A percentile compares a stretch with the other conserved stretches of the same genome.
These are phyloP conservation scores for Diplogelasinospora grovesii DNA, from an alignment of 495 filamentous ascomycete genomes.

Conservation along the genomic window DNA sequence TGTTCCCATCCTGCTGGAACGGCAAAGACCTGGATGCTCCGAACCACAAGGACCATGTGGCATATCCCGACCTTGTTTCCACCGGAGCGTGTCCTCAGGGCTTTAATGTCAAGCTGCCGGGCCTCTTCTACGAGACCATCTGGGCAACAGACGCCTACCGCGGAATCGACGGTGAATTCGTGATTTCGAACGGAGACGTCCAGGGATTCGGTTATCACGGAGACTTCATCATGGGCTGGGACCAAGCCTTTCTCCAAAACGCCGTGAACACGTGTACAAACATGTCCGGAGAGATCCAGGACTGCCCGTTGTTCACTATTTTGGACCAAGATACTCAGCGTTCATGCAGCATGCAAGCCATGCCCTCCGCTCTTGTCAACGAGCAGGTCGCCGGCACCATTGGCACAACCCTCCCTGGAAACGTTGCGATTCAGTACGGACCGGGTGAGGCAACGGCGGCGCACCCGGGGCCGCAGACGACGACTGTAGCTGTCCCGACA, in stretches of 20 bases:
- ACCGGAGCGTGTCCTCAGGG: conserved; percentile 69
- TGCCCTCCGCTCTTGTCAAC: conserved; percentile 20
- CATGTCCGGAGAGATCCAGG: conserved; percentile 39
- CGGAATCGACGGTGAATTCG: conserved; percentile 61
- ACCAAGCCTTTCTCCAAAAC: conserved; percentile 48
- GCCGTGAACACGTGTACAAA: conserved; percentile 55
- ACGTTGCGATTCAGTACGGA: conserved; percentile 28
- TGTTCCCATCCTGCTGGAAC: conserved; percentile 93
- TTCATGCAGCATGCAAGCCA: conserved; percentile 27
- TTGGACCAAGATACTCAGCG: conserved; percentile 28
- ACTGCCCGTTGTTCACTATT: conserved; percentile 52
- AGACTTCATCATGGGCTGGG: conserved; percentile 83
- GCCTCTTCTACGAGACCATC: conserved; percentile 83
- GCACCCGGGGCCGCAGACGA: conserved; percentile 8
- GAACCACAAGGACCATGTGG: conserved; percentile 67
- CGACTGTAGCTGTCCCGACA: conserved; percentile 14
- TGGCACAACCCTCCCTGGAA: conserved; percentile 33
- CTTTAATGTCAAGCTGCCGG: conserved; percentile 61
- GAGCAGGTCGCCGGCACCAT: conserved; percentile 28
- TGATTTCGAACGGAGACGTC: conserved; percentile 78
- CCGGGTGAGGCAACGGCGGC: conserved; percentile 27
- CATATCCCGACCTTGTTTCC: conserved; percentile 69
- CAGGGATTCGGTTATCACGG: conserved; percentile 78
- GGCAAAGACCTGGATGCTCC: conserved; percentile 55
- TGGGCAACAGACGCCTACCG: conserved; percentile 69